Evolutionary conservation across 2,329 filamentous ascomycete species (phyloP).

Genomic region (Clarireedia homoeocarpa): DNA sequence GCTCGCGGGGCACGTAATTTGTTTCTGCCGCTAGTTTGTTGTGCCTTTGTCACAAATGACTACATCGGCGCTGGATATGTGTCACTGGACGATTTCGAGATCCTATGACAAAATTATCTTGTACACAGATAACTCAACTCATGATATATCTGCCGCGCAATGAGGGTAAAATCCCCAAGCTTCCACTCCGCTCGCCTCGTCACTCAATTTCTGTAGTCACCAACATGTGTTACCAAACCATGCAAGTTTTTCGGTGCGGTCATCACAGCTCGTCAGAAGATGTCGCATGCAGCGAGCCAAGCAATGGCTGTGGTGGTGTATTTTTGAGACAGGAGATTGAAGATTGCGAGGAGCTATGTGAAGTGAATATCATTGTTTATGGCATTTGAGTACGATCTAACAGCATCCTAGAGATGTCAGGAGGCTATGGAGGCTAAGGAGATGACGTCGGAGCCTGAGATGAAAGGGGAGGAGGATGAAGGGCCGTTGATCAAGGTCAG

Average conservation of each 20-base stretch:
- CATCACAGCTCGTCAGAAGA: slow-evolving; percentile 17
- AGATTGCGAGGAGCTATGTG: slow-evolving; percentile 16
- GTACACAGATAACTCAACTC: background rate
- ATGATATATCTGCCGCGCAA: background rate
- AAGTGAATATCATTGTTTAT: background rate
- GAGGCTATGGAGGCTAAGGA: slow-evolving; percentile 10
- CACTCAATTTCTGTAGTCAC: background rate
- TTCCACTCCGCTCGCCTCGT: background rate
- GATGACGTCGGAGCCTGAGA: background rate
- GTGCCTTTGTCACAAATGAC: background rate
- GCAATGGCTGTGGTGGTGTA: slow-evolving; percentile 15
- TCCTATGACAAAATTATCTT: background rate
- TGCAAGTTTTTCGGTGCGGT: slow-evolving; percentile 22
- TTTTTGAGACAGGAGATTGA: slow-evolving; percentile 24
- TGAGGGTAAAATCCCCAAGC: background rate
- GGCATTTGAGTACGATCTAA: background rate
- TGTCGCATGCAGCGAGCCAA: slow-evolving; percentile 17
- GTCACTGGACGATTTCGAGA: background rate
- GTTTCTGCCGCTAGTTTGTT: slow-evolving; percentile 1
- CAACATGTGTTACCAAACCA: slow-evolving; percentile 26
- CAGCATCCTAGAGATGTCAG: slow-evolving; percentile 14
- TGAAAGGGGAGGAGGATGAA: slow-evolving; percentile 17
- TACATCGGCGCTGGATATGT: background rate
- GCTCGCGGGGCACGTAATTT: background rate
- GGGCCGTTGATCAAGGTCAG: slow-evolving; percentile 17